Evolutionary conservation across 2,329 filamentous ascomycete genomes (phyloP).

Genomic region (Colletotrichum spinosum): DNA sequence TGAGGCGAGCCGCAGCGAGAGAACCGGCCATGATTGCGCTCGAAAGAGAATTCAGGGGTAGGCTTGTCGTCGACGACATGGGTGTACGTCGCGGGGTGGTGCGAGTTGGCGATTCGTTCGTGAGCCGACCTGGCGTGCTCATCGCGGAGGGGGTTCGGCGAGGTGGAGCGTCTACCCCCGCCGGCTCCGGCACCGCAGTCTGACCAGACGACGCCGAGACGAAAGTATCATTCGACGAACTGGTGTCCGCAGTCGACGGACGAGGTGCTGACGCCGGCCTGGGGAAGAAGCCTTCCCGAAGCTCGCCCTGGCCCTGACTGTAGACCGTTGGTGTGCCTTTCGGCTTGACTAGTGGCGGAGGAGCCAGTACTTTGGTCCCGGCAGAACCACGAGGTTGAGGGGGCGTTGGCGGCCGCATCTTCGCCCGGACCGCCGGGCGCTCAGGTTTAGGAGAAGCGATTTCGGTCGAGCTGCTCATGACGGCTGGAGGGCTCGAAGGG

Average conservation of each 20-base stretch:
- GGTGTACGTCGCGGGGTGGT: constrained; percentile 45
- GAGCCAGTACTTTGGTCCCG: background rate
- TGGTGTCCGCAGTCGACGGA: constrained; percentile 38
- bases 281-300: background rate
- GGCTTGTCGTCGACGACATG: constrained; percentile 48
- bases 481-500: constrained; percentile 38
- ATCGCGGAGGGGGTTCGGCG: constrained; percentile 18
- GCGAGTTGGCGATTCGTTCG: constrained; percentile 51
- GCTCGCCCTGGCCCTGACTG: background rate
- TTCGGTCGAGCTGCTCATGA: constrained; percentile 39
- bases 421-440: constrained; percentile 40
- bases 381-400: constrained; percentile 47
- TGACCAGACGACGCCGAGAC: constrained; percentile 47
- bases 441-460: constrained; percentile 49
- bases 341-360: background rate
- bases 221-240: constrained; percentile 40
- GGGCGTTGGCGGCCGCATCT: constrained; percentile 49
- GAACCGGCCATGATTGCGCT: constrained; percentile 82
- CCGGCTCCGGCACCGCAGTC: constrained; percentile 23
- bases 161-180: background rate
- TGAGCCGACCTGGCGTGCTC: constrained; percentile 20
- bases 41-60: constrained; percentile 74
- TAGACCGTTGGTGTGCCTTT: constrained; percentile 21
- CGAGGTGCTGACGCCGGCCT: constrained; percentile 29
- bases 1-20: constrained; percentile 72